Evolutionary conservation across 805 yeast species (phyloP), one percentile per base, ranked within the genome.

Genomic region (Huiozyma sinensis): DNA sequence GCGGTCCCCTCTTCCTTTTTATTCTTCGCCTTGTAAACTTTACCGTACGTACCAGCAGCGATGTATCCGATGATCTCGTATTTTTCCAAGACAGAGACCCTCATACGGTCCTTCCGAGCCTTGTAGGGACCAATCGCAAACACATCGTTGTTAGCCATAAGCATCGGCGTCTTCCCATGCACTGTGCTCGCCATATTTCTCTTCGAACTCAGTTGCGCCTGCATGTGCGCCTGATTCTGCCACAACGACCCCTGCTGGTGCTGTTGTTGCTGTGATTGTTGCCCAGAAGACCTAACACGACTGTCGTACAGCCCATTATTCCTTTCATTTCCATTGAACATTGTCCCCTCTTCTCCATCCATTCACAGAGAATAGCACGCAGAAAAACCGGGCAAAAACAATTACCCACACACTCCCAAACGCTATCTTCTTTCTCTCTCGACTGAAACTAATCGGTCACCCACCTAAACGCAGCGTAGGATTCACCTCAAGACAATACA

Each of bases 11-110:
- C 31, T 10, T 36, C 35, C 30, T 28, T 32, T 32, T 7, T 30
- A 17, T 32, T 71, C 48, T 75, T 75, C 6, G 97, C 97, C 60
- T 92, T 90, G 68, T 88, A 92, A 17, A 92, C 99, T 60, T 86
- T 88, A 46, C 98, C 98, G 63, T 92, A 92, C 0, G 98, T 92
- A 35, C 98, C 98, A 0, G 98, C 96, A 1, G 98, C 98, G 46
- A 92, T 92, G 63, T 92, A 92, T 0, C 98, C 98, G 12, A 88
- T 65, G 47, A 92, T 82, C 49, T 83, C 89, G 64, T 89, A 92
- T 53, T 81, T 83, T 42, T 82, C 81, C n/a, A 87, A 66, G 3
- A 92, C 95, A 2, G 84, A 79, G 30, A 76, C 71, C 42, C 95
- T 66, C 10, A 75, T 64, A 28, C 73, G 62, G 57, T 87, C 95